These are phyloP conservation scores for Chytriomyces sp. DNA, from an alignment of 192 early-diverging fungal genomes.

Conservation along the genomic window DNA sequence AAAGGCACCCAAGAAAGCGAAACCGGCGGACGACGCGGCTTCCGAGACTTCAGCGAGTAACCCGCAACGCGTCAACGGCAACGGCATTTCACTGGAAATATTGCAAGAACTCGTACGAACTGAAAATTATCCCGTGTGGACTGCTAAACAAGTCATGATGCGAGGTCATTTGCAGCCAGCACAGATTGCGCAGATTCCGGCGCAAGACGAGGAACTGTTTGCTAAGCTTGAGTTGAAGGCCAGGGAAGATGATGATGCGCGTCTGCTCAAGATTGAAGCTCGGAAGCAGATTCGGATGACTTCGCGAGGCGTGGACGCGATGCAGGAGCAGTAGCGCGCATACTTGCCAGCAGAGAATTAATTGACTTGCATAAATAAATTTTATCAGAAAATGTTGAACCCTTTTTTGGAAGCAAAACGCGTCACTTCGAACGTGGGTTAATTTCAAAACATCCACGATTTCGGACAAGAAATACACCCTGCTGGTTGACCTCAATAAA, in stretches of 20 bases:
- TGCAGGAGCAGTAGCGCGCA: too few relatives aligned
- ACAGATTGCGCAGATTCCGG: slow-evolving; percentile 12
- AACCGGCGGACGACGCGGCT: not conserved
- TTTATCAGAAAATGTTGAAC: too few relatives aligned
- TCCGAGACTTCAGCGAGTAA: not conserved
- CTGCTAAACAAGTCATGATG: slow-evolving; percentile 14
- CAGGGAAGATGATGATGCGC: not conserved
- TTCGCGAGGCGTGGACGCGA: not conserved
- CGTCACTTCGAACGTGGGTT: too few relatives aligned
- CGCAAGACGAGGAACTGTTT: slow-evolving; percentile 1
- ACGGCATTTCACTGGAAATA: slow-evolving; percentile 30
- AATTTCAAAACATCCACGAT: too few relatives aligned
- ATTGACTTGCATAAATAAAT: too few relatives aligned
- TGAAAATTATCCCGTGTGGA: slow-evolving; percentile 24
- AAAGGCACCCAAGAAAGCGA: not conserved
- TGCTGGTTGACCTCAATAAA: too few relatives aligned
- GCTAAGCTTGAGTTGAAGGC: not conserved
- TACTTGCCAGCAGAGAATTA: too few relatives aligned
- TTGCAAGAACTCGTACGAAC: slow-evolving; percentile 27
- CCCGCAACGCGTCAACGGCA: slow-evolving; percentile 18
- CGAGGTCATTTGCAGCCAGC: slow-evolving; percentile 15
- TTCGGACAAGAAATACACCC: too few relatives aligned
- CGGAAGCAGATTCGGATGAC: not conserved
- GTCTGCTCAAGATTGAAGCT: not conserved
- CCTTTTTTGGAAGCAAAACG: too few relatives aligned